Base-by-base conservation (phyloP, 169 alveolate species). In the Cytauxzoon felis region DNA sequence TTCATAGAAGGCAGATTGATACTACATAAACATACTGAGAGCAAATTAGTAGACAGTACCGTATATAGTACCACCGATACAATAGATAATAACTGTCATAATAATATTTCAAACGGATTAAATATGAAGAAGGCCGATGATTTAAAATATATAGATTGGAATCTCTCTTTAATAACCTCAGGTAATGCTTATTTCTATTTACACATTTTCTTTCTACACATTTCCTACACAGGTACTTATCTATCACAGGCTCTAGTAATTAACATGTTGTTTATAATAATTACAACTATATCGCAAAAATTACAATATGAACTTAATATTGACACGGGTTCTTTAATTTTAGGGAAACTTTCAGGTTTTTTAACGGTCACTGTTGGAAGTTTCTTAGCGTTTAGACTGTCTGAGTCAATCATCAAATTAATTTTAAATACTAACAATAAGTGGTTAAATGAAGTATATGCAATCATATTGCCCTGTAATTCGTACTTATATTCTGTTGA, bases 301-400 rank as follows among this genome's bases (percentile, higher is more conserved):
- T 16, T 72, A 2, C 82, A 72, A 30, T 53, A 58, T 49, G 26
- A 50, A 1, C 49, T 72, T 9, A 61, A 42, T 21, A 58, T 72
- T 7, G 82, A 72, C 47, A 72, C 82, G 8, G 27, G 50, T 5
- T 38, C 73, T 6, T 19, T 72, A n/a, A n/a, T 72, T 9, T n/a
- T 45, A 16, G 82, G 82, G 21, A 56, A 38, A 45, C 16, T 72
- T 5, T 13, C 76, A 1, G 82, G 82, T 41, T 3, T 72, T 24
- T n/a, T 72, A 4, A 72, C 82, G 11, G 82, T 72, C 6, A 61
- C 78, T 18, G 23, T 65, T 5, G 82, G 82, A 26, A 67, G 82
- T 0, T 59, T 36, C 49, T 30, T 58, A 3, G 65, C 82, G 13
- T 72, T 51, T 52, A 72, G 43, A 57, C 27, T 52, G 4, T 72